phyloP scores from a whole-genome alignment of 371 early-diverging fungal genomes.

The Mycotypha africana region DNA sequence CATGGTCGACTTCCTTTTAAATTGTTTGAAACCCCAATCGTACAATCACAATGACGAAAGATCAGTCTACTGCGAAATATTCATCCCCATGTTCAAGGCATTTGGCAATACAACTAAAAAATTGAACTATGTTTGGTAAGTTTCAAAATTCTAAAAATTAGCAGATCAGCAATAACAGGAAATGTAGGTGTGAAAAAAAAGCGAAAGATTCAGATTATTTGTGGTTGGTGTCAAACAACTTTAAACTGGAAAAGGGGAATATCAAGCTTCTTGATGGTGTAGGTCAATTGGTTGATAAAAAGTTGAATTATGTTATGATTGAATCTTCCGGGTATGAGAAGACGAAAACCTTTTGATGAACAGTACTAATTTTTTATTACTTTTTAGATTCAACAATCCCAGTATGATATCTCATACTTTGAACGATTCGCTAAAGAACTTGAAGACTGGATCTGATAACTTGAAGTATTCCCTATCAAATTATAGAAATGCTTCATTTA shows the following conservation, averaged over 20 bases:
- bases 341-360: too few species aligned
- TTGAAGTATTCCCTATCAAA: conserved; percentile 2
- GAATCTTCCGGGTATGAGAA: conserved; percentile 11
- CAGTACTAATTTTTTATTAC: too few species aligned
- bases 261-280: conserved; percentile 9
- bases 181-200: conserved; percentile 16
- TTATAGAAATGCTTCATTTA: conserved; percentile 6
- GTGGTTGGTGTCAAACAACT: conserved; percentile 8
- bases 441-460: conserved; percentile 7
- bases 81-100: conserved; percentile 9
- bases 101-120: conserved; percentile 8
- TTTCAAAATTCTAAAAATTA: conserved; percentile 2
- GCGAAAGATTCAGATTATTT: conserved; percentile 12
- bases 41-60: conserved; percentile 13
- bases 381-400: conserved; percentile 3
- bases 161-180: background rate
- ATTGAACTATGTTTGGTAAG: conserved; percentile 11
- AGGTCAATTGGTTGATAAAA: background rate
- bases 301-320: conserved; percentile 5
- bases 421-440: conserved; percentile 12
- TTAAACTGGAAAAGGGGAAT: conserved; percentile 3
- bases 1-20: conserved; percentile 11
- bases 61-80: conserved; percentile 3
- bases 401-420: background rate
- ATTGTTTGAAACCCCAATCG: background rate